A percentile compares a stretch with the other conserved stretches of the same genome.
Conservation (phyloP, 768 basidiomycete genomes). For the Trametopsis cervina region DNA sequence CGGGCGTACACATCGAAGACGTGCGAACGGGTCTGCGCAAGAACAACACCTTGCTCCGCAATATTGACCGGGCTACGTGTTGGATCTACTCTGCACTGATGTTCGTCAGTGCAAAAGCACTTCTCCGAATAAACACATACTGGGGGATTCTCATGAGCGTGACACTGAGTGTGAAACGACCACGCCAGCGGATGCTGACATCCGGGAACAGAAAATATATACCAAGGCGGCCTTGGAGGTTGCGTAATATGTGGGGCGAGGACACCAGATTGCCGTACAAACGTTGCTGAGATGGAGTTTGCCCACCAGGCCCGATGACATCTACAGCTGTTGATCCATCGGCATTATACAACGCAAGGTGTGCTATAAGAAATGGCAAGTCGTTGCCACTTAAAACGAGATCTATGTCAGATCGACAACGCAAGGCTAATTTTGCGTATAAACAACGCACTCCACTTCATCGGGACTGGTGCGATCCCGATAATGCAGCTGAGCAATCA, state of each 20-base stretch:
- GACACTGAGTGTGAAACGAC: constrained; percentile 69
- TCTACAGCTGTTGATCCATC: constrained; percentile 62
- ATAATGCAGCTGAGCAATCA: constrained; percentile 74
- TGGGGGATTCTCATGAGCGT: constrained; percentile 68
- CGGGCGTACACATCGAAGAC: constrained; percentile 75
- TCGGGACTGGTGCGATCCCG: constrained; percentile 64
- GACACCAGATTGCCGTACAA: constrained; percentile 85
- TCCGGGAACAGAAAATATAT: constrained; percentile 89
- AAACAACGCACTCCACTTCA: constrained; percentile 65
- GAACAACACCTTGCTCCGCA: constrained; percentile 47
- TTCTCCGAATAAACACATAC: constrained; percentile 38
- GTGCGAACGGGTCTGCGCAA: constrained; percentile 68
- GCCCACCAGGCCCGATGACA: constrained; percentile 36
- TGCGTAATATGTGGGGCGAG: constrained; percentile 70
- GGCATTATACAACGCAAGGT: constrained; percentile 66
- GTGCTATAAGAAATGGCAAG: constrained; percentile 81
- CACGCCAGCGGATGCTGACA: constrained; percentile 75
- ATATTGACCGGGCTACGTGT: not conserved
- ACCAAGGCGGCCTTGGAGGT: constrained; percentile 75
- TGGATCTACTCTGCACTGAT: not conserved
- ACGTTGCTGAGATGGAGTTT: constrained; percentile 42
- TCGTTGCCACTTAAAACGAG: constrained; percentile 61
- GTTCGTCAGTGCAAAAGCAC: not conserved
- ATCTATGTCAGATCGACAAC: not conserved
- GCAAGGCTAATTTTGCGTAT: constrained; percentile 6